Evolutionary conservation across 2,329 filamentous ascomycete species (phyloP).

Genomic region (Aspergillus luchuensis): DNA sequence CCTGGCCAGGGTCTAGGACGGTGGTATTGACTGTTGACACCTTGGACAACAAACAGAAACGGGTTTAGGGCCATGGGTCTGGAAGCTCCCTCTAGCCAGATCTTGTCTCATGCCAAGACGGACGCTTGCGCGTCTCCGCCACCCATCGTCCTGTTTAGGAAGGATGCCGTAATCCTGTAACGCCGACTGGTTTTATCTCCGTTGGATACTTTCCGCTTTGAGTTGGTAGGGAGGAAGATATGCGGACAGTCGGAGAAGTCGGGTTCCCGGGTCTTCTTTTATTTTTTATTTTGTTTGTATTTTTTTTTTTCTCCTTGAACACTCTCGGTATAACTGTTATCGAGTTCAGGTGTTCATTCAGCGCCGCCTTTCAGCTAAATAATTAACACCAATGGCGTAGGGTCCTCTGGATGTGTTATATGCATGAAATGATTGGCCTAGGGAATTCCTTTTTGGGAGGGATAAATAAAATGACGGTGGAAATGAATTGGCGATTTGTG

Average conservation of each 20-base stretch:
- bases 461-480: constrained; percentile 1
- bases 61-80: constrained; percentile 28
- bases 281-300: not conserved
- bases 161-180: constrained; percentile 23
- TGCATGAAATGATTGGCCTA: constrained; percentile 2
- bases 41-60: constrained; percentile 11
- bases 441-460: not conserved
- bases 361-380: not conserved
- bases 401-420: not conserved
- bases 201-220: constrained; percentile 11
- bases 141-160: constrained; percentile 20
- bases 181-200: constrained; percentile 15
- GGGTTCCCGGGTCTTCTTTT: not conserved
- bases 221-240: not conserved
- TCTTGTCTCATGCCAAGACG: constrained; percentile 39
- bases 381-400: not conserved
- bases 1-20: constrained; percentile 24
- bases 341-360: not conserved
- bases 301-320: no score
- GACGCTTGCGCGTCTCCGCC: constrained; percentile 45
- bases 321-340: no score
- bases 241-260: not conserved
- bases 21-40: constrained; percentile 11
- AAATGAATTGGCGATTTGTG: not conserved
- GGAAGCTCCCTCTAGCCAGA: constrained; percentile 31